Evolutionary conservation across 2,329 filamentous ascomycete genomes (phyloP).

Genomic region (Aspergillus sp.): DNA sequence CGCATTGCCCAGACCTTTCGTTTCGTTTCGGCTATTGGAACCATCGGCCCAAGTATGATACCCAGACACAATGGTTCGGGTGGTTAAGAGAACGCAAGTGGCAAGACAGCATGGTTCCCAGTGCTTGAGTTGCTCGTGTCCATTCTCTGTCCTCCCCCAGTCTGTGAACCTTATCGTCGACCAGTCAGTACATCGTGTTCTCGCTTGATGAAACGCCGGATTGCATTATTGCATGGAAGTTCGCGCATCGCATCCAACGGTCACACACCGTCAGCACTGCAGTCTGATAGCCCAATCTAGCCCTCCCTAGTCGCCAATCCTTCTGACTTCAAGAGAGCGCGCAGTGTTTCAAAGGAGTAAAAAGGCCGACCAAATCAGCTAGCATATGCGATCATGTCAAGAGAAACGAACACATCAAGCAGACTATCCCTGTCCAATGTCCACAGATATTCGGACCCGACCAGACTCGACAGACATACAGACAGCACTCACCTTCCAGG

Average conservation of each 20-base stretch:
- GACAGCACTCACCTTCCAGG: no score
- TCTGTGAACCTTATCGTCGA: no score
- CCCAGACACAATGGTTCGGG: no score
- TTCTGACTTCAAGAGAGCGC: neutral
- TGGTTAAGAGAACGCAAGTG: no score
- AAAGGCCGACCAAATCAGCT: neutral
- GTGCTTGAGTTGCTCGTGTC: no score
- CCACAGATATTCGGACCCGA: no score
- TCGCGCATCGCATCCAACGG: neutral
- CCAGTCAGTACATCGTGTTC: neutral
- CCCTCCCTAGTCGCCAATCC: neutral
- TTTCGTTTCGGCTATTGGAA: neutral
- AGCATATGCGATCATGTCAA: neutral
- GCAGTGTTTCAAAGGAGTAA: neutral
- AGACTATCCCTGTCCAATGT: neutral
- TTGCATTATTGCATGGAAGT: neutral
- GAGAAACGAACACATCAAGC: neutral
- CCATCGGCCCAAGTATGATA: no score
- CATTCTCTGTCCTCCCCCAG: no score
- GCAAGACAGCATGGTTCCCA: no score
- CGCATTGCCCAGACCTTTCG: neutral
- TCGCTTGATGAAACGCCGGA: neutral
- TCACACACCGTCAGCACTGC: neutral
- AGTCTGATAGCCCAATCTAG: neutral
- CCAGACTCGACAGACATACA: no score